Conservation (phyloP, 1,139 yeast species). For the Saccharomyces hybrid region DNA sequence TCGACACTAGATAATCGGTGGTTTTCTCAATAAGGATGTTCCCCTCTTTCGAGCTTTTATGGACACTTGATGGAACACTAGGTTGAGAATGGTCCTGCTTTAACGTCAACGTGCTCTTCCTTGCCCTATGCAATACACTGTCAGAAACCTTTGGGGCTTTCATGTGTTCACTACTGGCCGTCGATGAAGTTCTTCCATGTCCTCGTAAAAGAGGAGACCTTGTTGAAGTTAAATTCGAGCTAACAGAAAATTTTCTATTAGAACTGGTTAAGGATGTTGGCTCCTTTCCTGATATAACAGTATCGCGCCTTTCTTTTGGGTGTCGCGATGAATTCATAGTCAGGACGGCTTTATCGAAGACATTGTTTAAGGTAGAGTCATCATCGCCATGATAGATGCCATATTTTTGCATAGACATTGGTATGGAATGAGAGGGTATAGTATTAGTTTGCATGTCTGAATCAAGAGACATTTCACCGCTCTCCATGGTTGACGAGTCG, state of each 20-base stretch:
- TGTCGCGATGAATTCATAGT: constrained; percentile 13
- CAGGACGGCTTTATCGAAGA: constrained; percentile 20
- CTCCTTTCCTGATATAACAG: background rate
- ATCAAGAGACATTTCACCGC: constrained; percentile 13
- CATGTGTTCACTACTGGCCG: constrained; percentile 8
- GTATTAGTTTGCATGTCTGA: constrained; percentile 17
- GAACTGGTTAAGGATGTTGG: constrained; percentile 6
- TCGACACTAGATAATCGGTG: constrained; percentile 10
- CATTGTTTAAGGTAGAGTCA: constrained; percentile 20
- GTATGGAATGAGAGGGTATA: constrained; percentile 21
- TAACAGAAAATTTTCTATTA: constrained; percentile 10
- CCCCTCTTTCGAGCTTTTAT: constrained; percentile 10
- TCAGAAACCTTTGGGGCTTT: constrained; percentile 8
- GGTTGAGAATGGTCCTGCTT: constrained; percentile 8
- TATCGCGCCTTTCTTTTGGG: background rate
- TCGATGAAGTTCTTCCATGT: constrained; percentile 7
- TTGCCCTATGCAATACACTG: constrained; percentile 8
- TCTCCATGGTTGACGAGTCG: constrained; percentile 17
- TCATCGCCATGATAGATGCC: constrained; percentile 26
- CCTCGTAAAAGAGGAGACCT: background rate
- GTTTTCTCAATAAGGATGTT: constrained; percentile 21
- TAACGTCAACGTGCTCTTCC: constrained; percentile 7
- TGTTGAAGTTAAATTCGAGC: constrained; percentile 3
- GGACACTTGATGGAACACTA: constrained; percentile 5
- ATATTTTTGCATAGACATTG: constrained; percentile 23